Evolutionary conservation across 2,329 filamentous ascomycete genomes (phyloP), one percentile per base, ranked within the genome.

Genomic region (Stachybotrys chartarum): DNA sequence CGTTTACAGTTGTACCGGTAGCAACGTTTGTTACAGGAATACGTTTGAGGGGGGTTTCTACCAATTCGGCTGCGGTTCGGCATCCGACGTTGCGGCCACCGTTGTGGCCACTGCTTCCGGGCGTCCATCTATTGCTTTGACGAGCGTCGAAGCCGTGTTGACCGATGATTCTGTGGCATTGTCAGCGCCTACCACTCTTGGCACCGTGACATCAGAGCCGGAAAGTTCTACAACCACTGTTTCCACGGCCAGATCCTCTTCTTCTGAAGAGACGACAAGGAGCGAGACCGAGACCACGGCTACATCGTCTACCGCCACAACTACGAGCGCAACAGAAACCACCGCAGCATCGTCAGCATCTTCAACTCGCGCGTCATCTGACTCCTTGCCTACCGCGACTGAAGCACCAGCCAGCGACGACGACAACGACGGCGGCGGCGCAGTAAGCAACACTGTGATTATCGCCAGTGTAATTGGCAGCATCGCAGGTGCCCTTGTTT

Each of bases 51-150:
- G 79, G 12, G 81, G 80, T 2, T 81, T 72, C 61, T 80, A 70
- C 52, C 82, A 84, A 66, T 84, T 73, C 53, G 82, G 82, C 1
- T 85, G 82, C 59, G 82, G 80, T 17, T 64, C 68, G 10, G 75
- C 74, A 1, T 76, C 78, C 31, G 66, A 69, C 31, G 59, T 80
- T 56, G 80, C 73, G 3, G 78, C 77, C 1, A 77, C 71, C 1
- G 81, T 84, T 10, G 67, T 71, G 30, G 71, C 72, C 30, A 74
- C 74, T 2, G 78, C 77, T 6, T 68, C 72, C 5, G 80, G 79
- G 14, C 61, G 72, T 48, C 55, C 58, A 8, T 55, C 60, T 3
- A 51, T 73, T 35, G 55, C 66, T 5, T 65, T 79, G 18, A 69
- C 68, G 42, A 74, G 67, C 35, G 62, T 78, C 18, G 70, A 70